Percentiles rank a stretch among this genome's conserved stretches.
Conservation (phyloP, 208 protist species). For the Acanthamoeba quina region DNA sequence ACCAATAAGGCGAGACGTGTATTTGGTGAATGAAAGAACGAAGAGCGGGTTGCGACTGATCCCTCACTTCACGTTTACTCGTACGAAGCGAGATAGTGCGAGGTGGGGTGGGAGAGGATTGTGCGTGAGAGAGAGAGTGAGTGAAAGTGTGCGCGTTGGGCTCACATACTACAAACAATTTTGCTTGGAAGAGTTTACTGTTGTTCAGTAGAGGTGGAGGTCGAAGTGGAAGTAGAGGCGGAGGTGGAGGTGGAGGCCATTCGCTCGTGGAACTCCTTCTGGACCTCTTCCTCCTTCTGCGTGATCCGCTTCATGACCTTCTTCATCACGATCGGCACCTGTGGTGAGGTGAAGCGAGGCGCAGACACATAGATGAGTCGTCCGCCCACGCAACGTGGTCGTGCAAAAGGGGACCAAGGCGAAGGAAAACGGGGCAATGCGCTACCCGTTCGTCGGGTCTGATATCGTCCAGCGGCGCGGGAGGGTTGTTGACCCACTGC, state of each 20-base stretch:
- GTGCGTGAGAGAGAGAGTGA: too few species aligned
- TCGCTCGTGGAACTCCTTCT: background rate
- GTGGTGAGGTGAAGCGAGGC: background rate
- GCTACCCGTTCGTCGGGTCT: background rate
- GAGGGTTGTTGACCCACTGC: slow-evolving; percentile 14
- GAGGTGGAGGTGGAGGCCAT: background rate
- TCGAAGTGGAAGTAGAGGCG: background rate
- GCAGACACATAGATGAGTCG: background rate
- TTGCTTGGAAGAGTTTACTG: background rate
- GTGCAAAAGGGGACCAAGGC: background rate
- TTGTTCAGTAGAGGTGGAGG: background rate
- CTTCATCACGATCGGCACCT: slow-evolving; percentile 46
- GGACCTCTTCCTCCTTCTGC: slow-evolving; percentile 30
- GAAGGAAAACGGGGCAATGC: too few species aligned
- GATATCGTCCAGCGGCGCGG: slow-evolving; percentile 18
- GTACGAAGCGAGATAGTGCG: too few species aligned
- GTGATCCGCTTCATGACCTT: slow-evolving; percentile 21
- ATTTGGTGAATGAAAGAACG: too few species aligned
- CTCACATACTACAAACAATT: too few species aligned
- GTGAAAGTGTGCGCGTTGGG: too few species aligned
- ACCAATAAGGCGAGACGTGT: too few species aligned
- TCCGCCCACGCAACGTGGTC: background rate
- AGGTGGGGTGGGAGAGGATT: too few species aligned
- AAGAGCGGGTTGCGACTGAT: too few species aligned
- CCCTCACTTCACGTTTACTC: too few species aligned